phyloP scores from a whole-genome alignment of 2,329 filamentous ascomycete species.

The Nemania sp. region DNA sequence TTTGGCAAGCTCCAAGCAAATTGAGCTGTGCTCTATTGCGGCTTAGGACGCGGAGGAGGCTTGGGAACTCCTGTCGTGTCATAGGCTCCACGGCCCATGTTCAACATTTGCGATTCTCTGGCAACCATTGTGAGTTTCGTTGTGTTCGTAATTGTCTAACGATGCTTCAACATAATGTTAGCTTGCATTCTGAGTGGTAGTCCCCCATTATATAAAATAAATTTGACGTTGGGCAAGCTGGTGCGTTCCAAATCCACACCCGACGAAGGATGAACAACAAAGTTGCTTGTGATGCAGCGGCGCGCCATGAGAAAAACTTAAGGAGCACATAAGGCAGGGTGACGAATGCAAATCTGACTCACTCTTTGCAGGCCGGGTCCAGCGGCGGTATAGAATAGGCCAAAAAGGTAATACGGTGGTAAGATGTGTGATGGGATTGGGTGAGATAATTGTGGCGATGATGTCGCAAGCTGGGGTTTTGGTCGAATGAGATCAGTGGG shows the following conservation, averaged over 20 bases:
- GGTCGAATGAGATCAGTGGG: slow-evolving; percentile 36
- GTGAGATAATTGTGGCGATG: slow-evolving; percentile 36
- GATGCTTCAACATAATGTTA: slow-evolving; percentile 26
- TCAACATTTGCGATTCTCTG: slow-evolving; percentile 39
- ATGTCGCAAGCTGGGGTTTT: slow-evolving; percentile 37
- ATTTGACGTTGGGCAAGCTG: slow-evolving; percentile 17
- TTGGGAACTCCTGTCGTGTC: slow-evolving; percentile 44
- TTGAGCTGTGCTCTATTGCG: slow-evolving; percentile 34
- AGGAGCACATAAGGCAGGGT: slow-evolving; percentile 28
- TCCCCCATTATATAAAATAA: slow-evolving; percentile 22
- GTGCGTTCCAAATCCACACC: neutral
- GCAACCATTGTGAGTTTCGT: slow-evolving; percentile 36
- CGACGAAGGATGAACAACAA: neutral
- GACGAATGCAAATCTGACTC: slow-evolving; percentile 41
- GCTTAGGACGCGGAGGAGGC: slow-evolving; percentile 42
- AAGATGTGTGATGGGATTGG: slow-evolving; percentile 37
- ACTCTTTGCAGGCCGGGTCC: slow-evolving; percentile 38
- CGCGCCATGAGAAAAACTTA: slow-evolving; percentile 27
- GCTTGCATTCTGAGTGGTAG: slow-evolving; percentile 11
- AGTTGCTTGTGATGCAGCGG: slow-evolving; percentile 16
- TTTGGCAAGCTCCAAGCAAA: neutral
- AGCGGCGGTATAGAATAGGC: slow-evolving; percentile 36
- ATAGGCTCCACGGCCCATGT: slow-evolving; percentile 45
- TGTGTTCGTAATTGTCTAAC: slow-evolving; percentile 5
- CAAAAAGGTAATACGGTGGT: slow-evolving; percentile 30